Evolutionary conservation across 2,329 filamentous ascomycete species (phyloP), one percentile per base, ranked within the genome.

Genomic region (Epicoccum sorghinum): DNA sequence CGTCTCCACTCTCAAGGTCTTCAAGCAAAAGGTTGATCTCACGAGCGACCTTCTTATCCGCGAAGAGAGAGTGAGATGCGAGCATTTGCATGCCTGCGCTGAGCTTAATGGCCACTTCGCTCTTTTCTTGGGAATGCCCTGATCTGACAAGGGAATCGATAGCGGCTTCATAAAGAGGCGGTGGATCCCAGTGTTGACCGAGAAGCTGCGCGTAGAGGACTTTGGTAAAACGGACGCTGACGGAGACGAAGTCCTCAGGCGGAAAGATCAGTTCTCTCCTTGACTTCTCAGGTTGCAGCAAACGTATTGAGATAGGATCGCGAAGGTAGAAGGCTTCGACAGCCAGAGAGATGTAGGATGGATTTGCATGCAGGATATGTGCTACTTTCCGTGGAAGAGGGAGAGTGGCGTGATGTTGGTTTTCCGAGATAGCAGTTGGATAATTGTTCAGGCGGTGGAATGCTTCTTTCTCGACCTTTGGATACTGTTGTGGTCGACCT

Each of bases 291-390:
- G 67, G 65, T 50, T 87, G 78, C 3, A 96, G 78, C 1, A 87
- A 84, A 50, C 88, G 88, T 38, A 97, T 75, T 0, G 88, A 82
- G 52, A 91, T 82, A 0, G 91, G 88, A 67, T 98, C 93, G 57
- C 95, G 87, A 12, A 96, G 82, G 72, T 98, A 98, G 74, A 99
- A 98, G 0, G 89, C 87, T 74, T 99, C 96, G 3, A 93, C 85
- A 1, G 91, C 92, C 0, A 92, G 86, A 2, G 92, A 88, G 52
- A 98, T 86, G 55, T 89, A 87, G 13, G 87, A 83, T 0, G 93
- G 90, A 22, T 87, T 85, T 38, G 84, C 78, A 64, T 93, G 89
- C 2, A 99, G 78, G 33, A 98, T 80, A 61, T 88, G 88, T 6
- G 92, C 93, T 25, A 96, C 77, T 62, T 88, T 92, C 54, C 95